Percentiles rank a stretch among this genome's conserved stretches.
Evolutionary conservation across 1,139 yeast genomes (phyloP).

Genomic region (Sugiyamaella japonica): DNA sequence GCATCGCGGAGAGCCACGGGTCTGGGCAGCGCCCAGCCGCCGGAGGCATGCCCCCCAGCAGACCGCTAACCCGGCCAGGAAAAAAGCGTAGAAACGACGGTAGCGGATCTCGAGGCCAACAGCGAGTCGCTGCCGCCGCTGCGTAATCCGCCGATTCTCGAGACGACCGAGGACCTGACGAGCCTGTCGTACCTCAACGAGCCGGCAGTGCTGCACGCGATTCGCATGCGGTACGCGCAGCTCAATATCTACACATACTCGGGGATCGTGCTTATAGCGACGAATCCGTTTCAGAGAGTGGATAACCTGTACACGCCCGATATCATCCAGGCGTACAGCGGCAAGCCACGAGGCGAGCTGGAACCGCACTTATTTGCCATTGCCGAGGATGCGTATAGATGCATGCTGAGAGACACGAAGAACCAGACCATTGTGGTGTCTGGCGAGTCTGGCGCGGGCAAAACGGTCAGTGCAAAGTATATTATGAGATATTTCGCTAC

Average conservation of each 20-base stretch:
- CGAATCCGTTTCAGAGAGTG: constrained; percentile 91
- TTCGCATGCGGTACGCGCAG: constrained; percentile 83
- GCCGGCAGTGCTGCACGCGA: constrained; percentile 91
- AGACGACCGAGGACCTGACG: constrained; percentile 92
- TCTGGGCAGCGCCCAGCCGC: background rate
- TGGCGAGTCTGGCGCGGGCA: constrained; percentile 99
- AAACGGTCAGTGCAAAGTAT: constrained; percentile 94
- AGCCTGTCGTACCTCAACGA: constrained; percentile 90
- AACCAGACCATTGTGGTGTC: constrained; percentile 96
- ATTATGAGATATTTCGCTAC: constrained; percentile 98
- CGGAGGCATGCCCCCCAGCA: background rate
- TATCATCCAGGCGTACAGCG: constrained; percentile 91
- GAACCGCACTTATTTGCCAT: constrained; percentile 97
- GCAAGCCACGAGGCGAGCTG: constrained; percentile 86
- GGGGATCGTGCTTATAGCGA: constrained; percentile 94
- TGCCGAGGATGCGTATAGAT: constrained; percentile 96
- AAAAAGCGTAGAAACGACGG: constrained; percentile 33
- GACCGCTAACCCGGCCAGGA: constrained; percentile 23
- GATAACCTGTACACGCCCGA: constrained; percentile 91
- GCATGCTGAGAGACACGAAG: constrained; percentile 80
- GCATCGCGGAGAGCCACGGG: too few relatives aligned
- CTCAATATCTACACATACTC: constrained; percentile 92
- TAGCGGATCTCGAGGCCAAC: constrained; percentile 50
- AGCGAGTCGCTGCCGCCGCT: constrained; percentile 58
- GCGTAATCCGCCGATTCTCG: constrained; percentile 91